phyloP scores from a whole-genome alignment of 2,329 filamentous ascomycete species.

The Nothophoma quercina region DNA sequence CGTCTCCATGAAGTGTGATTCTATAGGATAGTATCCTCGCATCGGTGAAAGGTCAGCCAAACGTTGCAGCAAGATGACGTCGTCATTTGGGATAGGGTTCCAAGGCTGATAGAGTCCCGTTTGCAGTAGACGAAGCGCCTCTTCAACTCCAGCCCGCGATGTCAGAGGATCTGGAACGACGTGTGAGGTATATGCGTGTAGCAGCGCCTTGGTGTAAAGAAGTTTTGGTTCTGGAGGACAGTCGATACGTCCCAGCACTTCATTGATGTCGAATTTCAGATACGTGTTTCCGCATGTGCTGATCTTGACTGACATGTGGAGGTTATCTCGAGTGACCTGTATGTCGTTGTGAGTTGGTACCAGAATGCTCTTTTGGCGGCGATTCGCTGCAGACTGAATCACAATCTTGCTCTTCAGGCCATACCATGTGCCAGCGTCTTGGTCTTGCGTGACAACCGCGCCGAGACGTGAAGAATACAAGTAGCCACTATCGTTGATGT shows the following conservation, averaged over 20 bases:
- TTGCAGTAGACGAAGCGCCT: slow-evolving; percentile 60
- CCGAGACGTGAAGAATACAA: slow-evolving; percentile 61
- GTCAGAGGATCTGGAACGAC: slow-evolving; percentile 66
- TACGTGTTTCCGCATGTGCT: slow-evolving; percentile 50
- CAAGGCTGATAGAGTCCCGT: slow-evolving; percentile 59
- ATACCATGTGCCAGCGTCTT: slow-evolving; percentile 68
- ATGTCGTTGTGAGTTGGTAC: slow-evolving; percentile 1
- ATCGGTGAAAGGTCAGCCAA: slow-evolving; percentile 50
- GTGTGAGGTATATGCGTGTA: slow-evolving; percentile 69
- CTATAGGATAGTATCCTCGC: slow-evolving; percentile 42
- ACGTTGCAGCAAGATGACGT: slow-evolving; percentile 13
- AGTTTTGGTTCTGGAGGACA: slow-evolving; percentile 65
- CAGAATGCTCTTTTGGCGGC: slow-evolving; percentile 56
- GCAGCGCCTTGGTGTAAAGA: slow-evolving; percentile 63
- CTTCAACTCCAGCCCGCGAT: slow-evolving; percentile 66
- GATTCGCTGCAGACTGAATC: slow-evolving; percentile 52
- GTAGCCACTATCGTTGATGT: slow-evolving; percentile 53
- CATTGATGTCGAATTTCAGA: slow-evolving; percentile 62
- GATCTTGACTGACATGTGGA: slow-evolving; percentile 56
- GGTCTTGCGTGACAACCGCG: slow-evolving; percentile 62
- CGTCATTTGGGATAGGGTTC: slow-evolving; percentile 19
- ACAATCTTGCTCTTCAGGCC: slow-evolving; percentile 68
- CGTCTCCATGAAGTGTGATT: slow-evolving; percentile 37
- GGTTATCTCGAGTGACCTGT: slow-evolving; percentile 24
- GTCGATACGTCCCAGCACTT: slow-evolving; percentile 62